These are phyloP conservation scores for Thermomyces lanuginosus DNA, from an alignment of 2,329 filamentous ascomycete genomes.

Conservation along the genomic window DNA sequence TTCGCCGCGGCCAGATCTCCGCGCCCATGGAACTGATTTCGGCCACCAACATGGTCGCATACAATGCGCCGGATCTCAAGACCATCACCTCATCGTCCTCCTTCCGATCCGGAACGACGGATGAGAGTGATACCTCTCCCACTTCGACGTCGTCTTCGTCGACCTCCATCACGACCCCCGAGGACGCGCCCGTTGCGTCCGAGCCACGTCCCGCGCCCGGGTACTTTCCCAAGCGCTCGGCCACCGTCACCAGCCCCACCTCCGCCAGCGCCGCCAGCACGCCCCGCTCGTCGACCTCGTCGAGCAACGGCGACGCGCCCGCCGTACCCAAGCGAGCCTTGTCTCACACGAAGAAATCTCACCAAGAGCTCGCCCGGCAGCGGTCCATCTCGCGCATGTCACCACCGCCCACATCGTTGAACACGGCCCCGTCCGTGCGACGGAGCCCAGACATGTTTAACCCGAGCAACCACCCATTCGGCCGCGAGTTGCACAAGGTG, in stretches of 20 bases:
- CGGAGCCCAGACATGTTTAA: conserved; percentile 23
- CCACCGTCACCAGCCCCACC: conserved; percentile 44
- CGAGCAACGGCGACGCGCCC: conserved; percentile 39
- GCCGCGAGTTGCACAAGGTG: conserved; percentile 76
- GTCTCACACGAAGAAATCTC: conserved; percentile 77
- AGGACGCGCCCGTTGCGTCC: conserved; percentile 29
- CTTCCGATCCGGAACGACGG: conserved; percentile 46
- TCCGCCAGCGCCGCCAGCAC: conserved; percentile 48
- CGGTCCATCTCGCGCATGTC: conserved; percentile 43
- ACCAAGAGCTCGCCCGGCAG: conserved; percentile 57
- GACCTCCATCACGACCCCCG: conserved; percentile 23
- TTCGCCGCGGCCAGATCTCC: conserved; percentile 50
- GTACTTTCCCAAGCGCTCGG: conserved; percentile 54
- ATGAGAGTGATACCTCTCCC: conserved; percentile 51
- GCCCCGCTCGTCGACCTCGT: conserved; percentile 30
- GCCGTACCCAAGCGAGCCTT: conserved; percentile 60
- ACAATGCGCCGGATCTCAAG: conserved; percentile 75
- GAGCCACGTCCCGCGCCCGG: conserved; percentile 40
- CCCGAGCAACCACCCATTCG: conserved; percentile 53
- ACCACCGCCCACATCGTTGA: conserved; percentile 24
- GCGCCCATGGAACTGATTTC: conserved; percentile 72
- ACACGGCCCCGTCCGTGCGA: conserved; percentile 18
- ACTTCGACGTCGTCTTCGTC: conserved; percentile 35
- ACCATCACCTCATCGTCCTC: conserved; percentile 27
- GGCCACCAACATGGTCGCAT: conserved; percentile 90